phyloP scores from a whole-genome alignment of 2,329 filamentous ascomycete genomes.

The Epicoccum nigrum region DNA sequence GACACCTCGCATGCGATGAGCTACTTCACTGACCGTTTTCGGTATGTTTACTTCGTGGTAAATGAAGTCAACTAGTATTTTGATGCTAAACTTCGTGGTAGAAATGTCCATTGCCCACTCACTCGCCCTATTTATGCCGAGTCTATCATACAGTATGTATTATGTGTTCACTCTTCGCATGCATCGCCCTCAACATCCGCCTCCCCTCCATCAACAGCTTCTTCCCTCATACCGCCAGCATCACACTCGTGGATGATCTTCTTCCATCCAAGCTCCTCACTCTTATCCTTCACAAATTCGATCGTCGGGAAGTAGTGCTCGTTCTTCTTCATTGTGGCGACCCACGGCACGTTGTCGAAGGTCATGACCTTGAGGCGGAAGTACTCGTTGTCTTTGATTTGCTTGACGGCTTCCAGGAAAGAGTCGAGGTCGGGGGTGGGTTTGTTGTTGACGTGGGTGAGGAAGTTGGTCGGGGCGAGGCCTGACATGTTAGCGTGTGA shows the following conservation, averaged over 20 bases:
- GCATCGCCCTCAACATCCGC: slow-evolving; percentile 37
- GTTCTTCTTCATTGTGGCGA: slow-evolving; percentile 99
- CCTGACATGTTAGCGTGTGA: slow-evolving; percentile 51
- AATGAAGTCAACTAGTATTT: too few species aligned
- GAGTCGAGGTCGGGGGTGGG: slow-evolving; percentile 80
- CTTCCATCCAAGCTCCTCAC: slow-evolving; percentile 61
- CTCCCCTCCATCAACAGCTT: slow-evolving; percentile 37
- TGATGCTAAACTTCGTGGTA: too few species aligned
- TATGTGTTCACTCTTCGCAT: slow-evolving; percentile 21
- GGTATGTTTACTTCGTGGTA: too few species aligned
- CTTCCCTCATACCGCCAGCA: slow-evolving; percentile 44
- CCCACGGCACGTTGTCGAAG: slow-evolving; percentile 98
- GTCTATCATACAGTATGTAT: slow-evolving; percentile 1
- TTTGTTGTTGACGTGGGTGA: slow-evolving; percentile 92
- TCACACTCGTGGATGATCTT: slow-evolving; percentile 62
- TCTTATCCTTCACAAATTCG: slow-evolving; percentile 65
- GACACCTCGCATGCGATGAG: too few species aligned
- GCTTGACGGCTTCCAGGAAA: slow-evolving; percentile 80
- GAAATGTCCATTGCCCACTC: too few species aligned
- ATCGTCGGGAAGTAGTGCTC: slow-evolving; percentile 87
- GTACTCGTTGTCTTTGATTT: slow-evolving; percentile 96
- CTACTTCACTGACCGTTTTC: too few species aligned
- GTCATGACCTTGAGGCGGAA: slow-evolving; percentile 97
- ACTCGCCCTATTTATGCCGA: too few species aligned
- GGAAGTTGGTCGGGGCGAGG: slow-evolving; percentile 94